These are phyloP conservation scores for Chlamydomonas eustigma DNA, from an alignment of 139 green algal species.

Conservation along the genomic window DNA sequence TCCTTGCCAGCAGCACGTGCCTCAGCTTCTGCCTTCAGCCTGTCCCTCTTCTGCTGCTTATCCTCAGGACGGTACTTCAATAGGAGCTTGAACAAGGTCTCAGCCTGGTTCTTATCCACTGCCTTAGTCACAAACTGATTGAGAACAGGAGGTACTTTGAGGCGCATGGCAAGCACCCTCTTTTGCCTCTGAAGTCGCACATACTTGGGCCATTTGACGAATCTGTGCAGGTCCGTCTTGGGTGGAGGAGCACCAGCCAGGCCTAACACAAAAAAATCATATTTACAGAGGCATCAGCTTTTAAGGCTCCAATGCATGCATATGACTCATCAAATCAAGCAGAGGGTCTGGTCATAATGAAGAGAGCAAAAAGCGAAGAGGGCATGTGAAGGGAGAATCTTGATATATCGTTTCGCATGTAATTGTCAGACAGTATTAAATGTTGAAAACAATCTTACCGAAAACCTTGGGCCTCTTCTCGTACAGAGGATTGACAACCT, in stretches of 20 bases:
- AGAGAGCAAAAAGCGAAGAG: too few relatives aligned
- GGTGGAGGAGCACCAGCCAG: conserved; percentile 81
- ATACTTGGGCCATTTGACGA: conserved; percentile 99
- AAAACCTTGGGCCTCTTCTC: conserved; percentile 93
- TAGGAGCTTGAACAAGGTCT: conserved; percentile 95
- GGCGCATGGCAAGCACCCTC: conserved; percentile 89
- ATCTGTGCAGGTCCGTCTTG: conserved; percentile 92
- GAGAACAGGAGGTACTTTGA: conserved; percentile 73
- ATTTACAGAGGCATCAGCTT: too few relatives aligned
- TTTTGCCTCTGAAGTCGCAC: conserved; percentile 96
- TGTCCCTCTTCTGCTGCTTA: conserved; percentile 91
- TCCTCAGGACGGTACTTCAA: conserved; percentile 98
- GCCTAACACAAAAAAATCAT: too few relatives aligned
- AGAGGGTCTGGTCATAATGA: too few relatives aligned
- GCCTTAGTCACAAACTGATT: conserved; percentile 47
- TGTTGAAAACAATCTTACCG: conserved; percentile 47
- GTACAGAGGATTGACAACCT: conserved; percentile 89
- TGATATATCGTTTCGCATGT: too few relatives aligned
- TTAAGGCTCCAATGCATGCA: too few relatives aligned
- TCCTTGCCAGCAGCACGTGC: conserved; percentile 48
- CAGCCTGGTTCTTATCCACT: conserved; percentile 74
- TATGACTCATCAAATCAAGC: too few relatives aligned
- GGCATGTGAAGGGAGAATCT: too few relatives aligned
- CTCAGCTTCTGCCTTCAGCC: conserved; percentile 81
- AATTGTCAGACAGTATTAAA: too few relatives aligned